phyloP scores from a whole-genome alignment of 164 flowering plant genomes.

The Echeveria elegans region DNA sequence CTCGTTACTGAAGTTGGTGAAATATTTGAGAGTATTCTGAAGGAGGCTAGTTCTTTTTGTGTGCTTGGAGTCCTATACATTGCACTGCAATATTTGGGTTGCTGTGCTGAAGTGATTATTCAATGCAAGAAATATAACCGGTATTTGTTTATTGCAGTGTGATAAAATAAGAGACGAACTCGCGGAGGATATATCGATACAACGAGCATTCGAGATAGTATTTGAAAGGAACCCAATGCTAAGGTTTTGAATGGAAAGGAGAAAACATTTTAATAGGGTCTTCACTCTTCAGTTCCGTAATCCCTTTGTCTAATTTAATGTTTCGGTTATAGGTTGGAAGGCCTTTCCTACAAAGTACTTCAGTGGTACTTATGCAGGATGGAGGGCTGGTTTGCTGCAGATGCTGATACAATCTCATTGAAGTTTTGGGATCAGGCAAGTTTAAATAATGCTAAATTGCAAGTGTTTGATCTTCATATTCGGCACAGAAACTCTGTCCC shows the following conservation, averaged over 20 bases:
- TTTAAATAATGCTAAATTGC: no score
- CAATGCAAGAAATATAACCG: not conserved
- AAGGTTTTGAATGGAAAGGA: constrained; percentile 31
- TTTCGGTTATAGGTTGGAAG: constrained; percentile 60
- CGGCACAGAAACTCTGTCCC: no score
- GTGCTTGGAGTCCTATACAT: not conserved
- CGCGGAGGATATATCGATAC: constrained; percentile 69
- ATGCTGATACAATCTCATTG: constrained; percentile 83
- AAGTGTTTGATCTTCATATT: constrained; percentile 87
- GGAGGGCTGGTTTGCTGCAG: constrained; percentile 99
- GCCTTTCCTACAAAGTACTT: constrained; percentile 73
- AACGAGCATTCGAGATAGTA: constrained; percentile 55
- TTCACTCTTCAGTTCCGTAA: not conserved
- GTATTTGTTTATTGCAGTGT: constrained; percentile 32
- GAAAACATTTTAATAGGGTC: not conserved
- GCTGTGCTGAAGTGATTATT: not conserved
- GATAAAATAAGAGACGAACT: constrained; percentile 57
- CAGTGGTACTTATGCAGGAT: constrained; percentile 98
- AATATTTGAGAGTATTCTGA: constrained; percentile 58
- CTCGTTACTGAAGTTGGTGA: constrained; percentile 69
- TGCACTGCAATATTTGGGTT: not conserved
- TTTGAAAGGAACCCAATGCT: constrained; percentile 73
- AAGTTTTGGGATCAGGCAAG: constrained; percentile 92
- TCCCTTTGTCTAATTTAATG: not conserved
- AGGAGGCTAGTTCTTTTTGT: constrained; percentile 46